A percentile compares a stretch with the other conserved stretches of the same genome.
These are phyloP conservation scores for Beauveria asiatica DNA, from an alignment of 2,329 filamentous ascomycete genomes.

Conservation along the genomic window DNA sequence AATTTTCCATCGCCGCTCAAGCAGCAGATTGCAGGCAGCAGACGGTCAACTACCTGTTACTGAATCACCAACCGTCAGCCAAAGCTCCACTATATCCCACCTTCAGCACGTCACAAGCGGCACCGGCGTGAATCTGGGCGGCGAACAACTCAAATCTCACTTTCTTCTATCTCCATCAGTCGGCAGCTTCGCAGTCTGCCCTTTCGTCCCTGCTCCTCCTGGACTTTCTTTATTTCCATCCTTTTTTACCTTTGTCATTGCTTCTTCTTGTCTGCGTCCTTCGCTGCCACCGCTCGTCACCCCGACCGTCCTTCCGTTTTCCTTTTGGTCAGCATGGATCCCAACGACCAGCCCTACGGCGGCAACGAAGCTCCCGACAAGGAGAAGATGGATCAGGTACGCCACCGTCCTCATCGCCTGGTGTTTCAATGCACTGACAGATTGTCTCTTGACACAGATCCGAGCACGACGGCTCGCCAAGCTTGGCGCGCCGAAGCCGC, in stretches of 20 bases:
- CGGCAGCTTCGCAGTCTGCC: background rate
- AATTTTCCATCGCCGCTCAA: background rate
- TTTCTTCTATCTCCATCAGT: conserved; percentile 1
- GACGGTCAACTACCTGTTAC: background rate
- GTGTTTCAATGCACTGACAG: conserved; percentile 5
- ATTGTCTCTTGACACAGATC: conserved; percentile 26
- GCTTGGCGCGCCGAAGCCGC: conserved; percentile 31
- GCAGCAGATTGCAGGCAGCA: background rate
- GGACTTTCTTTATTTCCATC: background rate
- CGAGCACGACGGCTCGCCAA: conserved; percentile 41
- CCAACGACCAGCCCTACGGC: conserved; percentile 33
- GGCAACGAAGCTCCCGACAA: conserved; percentile 46
- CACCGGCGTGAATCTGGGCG: background rate
- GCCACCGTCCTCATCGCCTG: conserved; percentile 9
- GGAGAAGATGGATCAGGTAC: conserved; percentile 50
- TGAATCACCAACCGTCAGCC: background rate
- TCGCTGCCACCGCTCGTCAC: background rate
- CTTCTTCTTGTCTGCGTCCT: background rate
- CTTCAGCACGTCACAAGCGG: conserved; percentile 6
- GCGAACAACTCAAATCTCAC: background rate
- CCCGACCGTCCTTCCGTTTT: background rate
- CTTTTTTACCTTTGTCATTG: background rate
- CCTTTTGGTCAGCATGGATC: conserved; percentile 31
- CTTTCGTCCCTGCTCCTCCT: conserved; percentile 1
- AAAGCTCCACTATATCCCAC: conserved; percentile 8